These are phyloP conservation scores for Stephania yunnanensis DNA, from an alignment of 164 flowering plant genomes.

Conservation along the genomic window DNA sequence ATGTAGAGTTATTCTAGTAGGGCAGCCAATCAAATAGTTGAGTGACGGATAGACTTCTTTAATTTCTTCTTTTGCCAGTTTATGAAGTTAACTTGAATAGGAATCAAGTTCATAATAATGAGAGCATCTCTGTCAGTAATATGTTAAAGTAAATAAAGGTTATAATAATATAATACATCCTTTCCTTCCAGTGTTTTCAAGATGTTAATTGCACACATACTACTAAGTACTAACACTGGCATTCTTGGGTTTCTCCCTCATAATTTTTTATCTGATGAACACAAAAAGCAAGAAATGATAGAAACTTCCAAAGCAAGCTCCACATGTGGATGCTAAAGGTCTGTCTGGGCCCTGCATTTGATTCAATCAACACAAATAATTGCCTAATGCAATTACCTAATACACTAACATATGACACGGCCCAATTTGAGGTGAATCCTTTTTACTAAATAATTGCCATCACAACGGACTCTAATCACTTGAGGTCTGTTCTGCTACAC, in stretches of 20 bases:
- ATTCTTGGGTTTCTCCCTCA: neutral
- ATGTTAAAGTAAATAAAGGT: neutral
- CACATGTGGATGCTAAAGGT: neutral
- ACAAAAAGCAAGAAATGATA: neutral
- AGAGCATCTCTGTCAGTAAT: neutral
- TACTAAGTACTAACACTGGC: neutral
- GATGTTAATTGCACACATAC: neutral
- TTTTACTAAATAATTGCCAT: neutral
- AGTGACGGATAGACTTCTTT: neutral
- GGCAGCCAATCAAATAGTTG: neutral
- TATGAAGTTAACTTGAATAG: neutral
- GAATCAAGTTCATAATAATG: neutral
- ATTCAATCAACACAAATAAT: neutral
- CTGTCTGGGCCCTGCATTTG: neutral
- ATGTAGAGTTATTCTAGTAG: neutral
- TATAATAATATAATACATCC: neutral
- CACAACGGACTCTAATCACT: neutral
- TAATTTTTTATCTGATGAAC: neutral
- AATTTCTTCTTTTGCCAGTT: neutral
- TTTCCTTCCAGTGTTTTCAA: neutral
- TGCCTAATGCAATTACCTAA: neutral
- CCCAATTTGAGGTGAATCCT: neutral
- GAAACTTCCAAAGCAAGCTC: constrained; percentile 1
- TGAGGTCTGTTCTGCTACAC: neutral
- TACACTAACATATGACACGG: neutral